These are phyloP conservation scores for Mrakia hoshinonis DNA, from an alignment of 768 basidiomycete species.

Conservation along the genomic window DNA sequence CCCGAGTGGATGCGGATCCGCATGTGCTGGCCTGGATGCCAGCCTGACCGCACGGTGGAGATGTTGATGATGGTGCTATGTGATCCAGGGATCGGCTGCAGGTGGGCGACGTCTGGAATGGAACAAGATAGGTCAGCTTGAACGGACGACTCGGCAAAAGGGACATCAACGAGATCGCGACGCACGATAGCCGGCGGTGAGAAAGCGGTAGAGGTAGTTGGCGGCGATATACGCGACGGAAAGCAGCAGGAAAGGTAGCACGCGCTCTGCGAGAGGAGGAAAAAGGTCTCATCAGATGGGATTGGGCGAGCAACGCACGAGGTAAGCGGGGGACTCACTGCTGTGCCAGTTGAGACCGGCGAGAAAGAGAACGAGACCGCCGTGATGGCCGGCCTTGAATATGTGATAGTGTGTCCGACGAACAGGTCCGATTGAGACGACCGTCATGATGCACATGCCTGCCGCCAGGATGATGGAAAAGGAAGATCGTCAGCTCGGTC, in stretches of 20 bases:
- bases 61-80: constrained; percentile 29
- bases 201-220: constrained; percentile 31
- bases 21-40: constrained; percentile 30
- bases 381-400: constrained; percentile 34
- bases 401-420: constrained; percentile 31
- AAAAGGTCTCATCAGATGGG: not conserved
- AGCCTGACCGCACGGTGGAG: constrained; percentile 23
- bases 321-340: not conserved
- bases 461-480: not conserved
- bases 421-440: constrained; percentile 28
- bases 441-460: constrained; percentile 14
- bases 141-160: not conserved
- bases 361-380: constrained; percentile 32
- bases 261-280: constrained; percentile 10
- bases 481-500: not conserved
- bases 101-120: not conserved
- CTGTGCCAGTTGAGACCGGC: constrained; percentile 29
- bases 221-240: constrained; percentile 28
- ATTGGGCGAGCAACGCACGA: not conserved
- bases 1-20: constrained; percentile 28
- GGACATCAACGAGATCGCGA: not conserved
- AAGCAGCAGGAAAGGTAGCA: constrained; percentile 32
- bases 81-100: constrained; percentile 22
- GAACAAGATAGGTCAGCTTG: not conserved
- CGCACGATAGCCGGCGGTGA: constrained; percentile 29